These are phyloP conservation scores for Suillus clintonianus DNA, from an alignment of 768 basidiomycete species.

Conservation along the genomic window DNA sequence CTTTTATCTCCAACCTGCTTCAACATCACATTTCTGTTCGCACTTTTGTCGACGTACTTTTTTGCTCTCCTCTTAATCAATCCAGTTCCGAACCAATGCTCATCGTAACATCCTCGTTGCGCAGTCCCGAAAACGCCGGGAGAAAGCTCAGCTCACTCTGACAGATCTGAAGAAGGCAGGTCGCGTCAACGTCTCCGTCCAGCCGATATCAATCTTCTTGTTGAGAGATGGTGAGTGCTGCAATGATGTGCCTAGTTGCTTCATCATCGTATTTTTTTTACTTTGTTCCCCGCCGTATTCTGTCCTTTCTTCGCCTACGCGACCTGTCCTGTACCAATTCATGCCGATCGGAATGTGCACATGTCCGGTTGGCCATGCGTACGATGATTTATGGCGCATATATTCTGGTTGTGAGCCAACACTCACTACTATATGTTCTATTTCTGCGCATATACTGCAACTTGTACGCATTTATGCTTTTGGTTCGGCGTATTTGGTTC, in stretches of 20 bases:
- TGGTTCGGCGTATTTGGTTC: neutral
- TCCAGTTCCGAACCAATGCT: neutral
- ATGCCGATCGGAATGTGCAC: neutral
- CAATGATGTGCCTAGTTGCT: neutral
- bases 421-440: neutral
- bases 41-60: neutral
- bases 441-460: neutral
- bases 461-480: neutral
- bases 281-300: neutral
- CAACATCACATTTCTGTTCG: neutral
- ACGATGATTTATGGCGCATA: neutral
- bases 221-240: conserved; percentile 55
- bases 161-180: conserved; percentile 52
- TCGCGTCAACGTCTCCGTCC: conserved; percentile 57
- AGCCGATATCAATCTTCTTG: conserved; percentile 70
- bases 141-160: conserved; percentile 11
- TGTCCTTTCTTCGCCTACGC: neutral
- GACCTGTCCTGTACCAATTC: neutral
- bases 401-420: neutral
- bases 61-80: neutral
- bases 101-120: neutral
- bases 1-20: neutral
- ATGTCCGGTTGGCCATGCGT: neutral
- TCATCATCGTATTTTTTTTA: neutral
- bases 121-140: conserved; percentile 11